A percentile compares a stretch with the other conserved stretches of the same genome.
phyloP scores from a whole-genome alignment of 2,329 filamentous ascomycete genomes.

The Colletotrichum cuscutae region DNA sequence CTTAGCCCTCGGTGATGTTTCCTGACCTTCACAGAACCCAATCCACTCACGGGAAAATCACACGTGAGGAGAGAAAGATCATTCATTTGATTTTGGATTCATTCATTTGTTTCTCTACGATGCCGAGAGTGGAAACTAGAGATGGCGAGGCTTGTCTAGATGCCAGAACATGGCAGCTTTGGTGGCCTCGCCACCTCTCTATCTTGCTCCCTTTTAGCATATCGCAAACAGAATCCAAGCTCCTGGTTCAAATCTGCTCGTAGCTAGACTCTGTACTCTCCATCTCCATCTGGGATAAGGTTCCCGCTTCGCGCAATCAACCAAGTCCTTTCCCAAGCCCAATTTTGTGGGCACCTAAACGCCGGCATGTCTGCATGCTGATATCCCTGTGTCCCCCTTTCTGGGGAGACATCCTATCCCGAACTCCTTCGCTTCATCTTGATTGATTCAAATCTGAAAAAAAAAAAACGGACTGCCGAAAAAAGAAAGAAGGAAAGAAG shows the following conservation, averaged over 20 bases:
- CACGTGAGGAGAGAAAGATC: too few relatives aligned
- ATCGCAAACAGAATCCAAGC: not conserved
- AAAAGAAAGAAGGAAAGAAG: constrained; percentile 3
- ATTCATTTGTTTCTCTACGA: too few relatives aligned
- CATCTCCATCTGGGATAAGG: not conserved
- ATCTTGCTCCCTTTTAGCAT: not conserved
- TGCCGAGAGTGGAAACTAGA: not conserved
- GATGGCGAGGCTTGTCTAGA: not conserved
- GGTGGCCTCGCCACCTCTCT: not conserved
- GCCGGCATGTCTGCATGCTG: not conserved
- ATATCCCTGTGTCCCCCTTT: not conserved
- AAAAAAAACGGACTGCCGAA: not conserved
- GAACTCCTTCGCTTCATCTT: constrained; percentile 15
- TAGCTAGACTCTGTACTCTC: not conserved
- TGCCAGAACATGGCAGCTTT: not conserved
- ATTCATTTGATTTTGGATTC: too few relatives aligned
- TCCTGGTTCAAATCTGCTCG: not conserved
- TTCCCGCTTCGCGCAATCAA: not conserved
- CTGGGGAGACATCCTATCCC: not conserved
- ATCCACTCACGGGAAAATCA: too few relatives aligned
- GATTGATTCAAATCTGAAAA: not conserved
- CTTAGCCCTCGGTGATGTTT: too few relatives aligned
- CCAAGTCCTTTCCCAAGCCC: not conserved
- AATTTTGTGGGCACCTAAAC: not conserved
- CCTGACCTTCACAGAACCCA: too few relatives aligned